Evolutionary conservation across 768 basidiomycete genomes (phyloP).

Genomic region (Lyophyllum atratum): DNA sequence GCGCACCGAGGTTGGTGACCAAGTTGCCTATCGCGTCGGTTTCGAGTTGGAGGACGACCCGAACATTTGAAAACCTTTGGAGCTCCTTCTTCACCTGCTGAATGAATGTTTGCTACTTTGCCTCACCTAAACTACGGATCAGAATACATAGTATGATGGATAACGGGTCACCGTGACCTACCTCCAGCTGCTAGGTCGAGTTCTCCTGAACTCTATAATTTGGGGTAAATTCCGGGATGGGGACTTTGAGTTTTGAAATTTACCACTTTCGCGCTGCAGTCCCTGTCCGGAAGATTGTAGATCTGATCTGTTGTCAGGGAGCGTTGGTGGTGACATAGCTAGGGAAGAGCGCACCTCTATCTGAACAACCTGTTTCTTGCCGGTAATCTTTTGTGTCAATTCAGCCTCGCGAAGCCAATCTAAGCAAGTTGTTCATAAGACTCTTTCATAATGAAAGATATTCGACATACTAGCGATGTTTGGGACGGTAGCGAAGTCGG

Average conservation of each 20-base stretch:
- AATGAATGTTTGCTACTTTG: conserved; percentile 33
- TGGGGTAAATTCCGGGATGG: too few species aligned
- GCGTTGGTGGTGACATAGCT: background rate
- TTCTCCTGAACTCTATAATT: conserved; percentile 25
- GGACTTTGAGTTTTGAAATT: background rate
- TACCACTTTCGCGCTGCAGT: conserved; percentile 34
- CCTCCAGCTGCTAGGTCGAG: conserved; percentile 26
- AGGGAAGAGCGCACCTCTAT: conserved; percentile 21
- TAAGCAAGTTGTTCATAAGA: background rate
- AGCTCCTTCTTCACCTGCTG: conserved; percentile 4
- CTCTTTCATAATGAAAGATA: background rate
- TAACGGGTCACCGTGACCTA: too few species aligned
- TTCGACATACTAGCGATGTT: background rate
- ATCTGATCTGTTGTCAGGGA: background rate
- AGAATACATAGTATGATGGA: too few species aligned
- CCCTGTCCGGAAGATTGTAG: conserved; percentile 37
- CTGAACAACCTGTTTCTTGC: conserved; percentile 27
- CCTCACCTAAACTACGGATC: conserved; percentile 10
- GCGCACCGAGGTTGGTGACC: conserved; percentile 24
- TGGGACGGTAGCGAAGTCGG: background rate
- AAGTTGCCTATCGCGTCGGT: conserved; percentile 35
- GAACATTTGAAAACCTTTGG: conserved; percentile 13
- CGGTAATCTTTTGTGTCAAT: background rate
- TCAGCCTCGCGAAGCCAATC: conserved; percentile 5
- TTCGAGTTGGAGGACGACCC: conserved; percentile 30